Percentiles rank a stretch among this genome's conserved stretches.
Conservation (phyloP, 352 stramenopile genomes). For the Aphanomyces euteiches region DNA sequence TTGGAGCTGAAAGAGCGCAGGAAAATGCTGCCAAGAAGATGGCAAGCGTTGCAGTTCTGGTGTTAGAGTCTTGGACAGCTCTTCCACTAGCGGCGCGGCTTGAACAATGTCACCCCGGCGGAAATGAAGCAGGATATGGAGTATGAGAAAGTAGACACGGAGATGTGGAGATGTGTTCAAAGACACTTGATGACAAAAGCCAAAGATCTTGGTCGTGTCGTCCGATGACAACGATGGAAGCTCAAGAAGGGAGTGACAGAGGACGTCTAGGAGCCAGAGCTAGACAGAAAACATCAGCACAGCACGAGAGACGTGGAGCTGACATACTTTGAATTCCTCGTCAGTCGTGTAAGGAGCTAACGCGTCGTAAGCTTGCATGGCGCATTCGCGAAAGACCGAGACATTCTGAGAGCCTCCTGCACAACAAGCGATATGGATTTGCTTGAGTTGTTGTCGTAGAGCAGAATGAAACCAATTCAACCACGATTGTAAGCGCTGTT, state of each 20-base stretch:
- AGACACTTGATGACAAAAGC: constrained; percentile 4
- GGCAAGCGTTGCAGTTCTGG: no score
- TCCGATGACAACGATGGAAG: background rate
- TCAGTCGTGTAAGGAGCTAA: background rate
- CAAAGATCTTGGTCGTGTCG: constrained; percentile 3
- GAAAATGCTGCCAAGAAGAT: background rate
- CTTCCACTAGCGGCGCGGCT: background rate
- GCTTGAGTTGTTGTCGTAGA: constrained; percentile 13
- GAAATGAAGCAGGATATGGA: constrained; percentile 3
- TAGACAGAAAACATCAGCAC: background rate
- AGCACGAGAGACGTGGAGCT: background rate
- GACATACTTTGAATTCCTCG: constrained; percentile 2
- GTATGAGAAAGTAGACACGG: background rate
- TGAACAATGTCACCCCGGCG: background rate
- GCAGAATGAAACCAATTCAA: background rate
- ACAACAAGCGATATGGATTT: background rate
- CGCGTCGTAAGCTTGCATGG: background rate
- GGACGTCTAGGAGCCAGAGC: constrained; percentile 12
- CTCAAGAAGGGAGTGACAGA: constrained; percentile 18
- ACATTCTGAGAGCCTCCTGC: no score
- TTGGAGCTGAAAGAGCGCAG: background rate
- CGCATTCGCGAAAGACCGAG: background rate
- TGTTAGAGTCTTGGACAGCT: background rate
- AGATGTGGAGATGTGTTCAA: background rate
- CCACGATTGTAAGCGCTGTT: background rate